Conservation (phyloP, 2,329 filamentous ascomycete species). For the Lasiodiplodia sp. region DNA sequence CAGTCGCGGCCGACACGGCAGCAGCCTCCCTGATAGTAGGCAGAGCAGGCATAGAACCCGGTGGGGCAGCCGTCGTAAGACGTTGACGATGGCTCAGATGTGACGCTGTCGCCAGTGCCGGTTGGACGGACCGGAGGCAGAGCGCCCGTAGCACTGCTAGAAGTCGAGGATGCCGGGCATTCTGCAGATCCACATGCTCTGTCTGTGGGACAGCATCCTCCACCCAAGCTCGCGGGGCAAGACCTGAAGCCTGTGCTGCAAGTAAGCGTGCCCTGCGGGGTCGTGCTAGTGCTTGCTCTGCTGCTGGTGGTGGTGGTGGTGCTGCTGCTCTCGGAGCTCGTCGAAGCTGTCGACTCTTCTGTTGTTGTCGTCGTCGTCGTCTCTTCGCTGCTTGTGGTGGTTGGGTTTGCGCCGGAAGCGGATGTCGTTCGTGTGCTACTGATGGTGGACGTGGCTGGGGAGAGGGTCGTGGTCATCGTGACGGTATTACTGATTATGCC, state of each 20-base stretch:
- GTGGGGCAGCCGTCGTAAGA: constrained; percentile 71
- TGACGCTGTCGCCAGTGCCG: constrained; percentile 49
- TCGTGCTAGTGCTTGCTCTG: constrained; percentile 43
- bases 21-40: constrained; percentile 81
- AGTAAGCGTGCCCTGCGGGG: constrained; percentile 31
- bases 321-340: constrained; percentile 21
- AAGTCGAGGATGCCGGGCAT: constrained; percentile 45
- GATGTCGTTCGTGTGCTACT: constrained; percentile 9
- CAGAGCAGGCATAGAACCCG: constrained; percentile 90
- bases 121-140: constrained; percentile 48
- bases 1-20: constrained; percentile 89
- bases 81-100: constrained; percentile 45
- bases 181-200: constrained; percentile 51
- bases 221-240: constrained; percentile 55
- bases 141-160: constrained; percentile 50
- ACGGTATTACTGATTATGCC: constrained; percentile 34
- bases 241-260: constrained; percentile 56
- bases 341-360: background rate
- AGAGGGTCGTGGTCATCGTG: constrained; percentile 37
- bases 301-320: constrained; percentile 19
- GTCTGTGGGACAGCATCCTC: constrained; percentile 58
- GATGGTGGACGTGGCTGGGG: constrained; percentile 32
- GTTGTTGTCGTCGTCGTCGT: constrained; percentile 30
- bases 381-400: constrained; percentile 26
- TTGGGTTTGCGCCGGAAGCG: constrained; percentile 34